These are phyloP conservation scores for Phytopythium kandeliae DNA, from an alignment of 352 stramenopile genomes.

Conservation along the genomic window DNA sequence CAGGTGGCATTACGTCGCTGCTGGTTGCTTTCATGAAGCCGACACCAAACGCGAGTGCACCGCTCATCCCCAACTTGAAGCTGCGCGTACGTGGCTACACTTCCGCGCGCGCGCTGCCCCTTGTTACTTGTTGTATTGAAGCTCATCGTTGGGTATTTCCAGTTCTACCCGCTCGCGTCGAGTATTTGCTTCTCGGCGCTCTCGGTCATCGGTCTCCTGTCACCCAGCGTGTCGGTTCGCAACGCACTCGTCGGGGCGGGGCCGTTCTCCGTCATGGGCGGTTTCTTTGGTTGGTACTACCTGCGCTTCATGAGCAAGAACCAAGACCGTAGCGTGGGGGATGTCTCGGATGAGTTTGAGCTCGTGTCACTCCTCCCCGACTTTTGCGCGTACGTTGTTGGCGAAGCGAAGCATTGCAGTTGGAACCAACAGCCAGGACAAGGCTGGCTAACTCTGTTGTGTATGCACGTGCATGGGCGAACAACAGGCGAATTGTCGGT, in stretches of 20 bases:
- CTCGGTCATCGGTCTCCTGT: conserved; percentile 35
- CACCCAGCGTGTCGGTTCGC: conserved; percentile 29
- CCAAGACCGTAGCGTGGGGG: conserved; percentile 53
- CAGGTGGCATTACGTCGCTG: conserved; percentile 68
- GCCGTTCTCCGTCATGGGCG: conserved; percentile 65
- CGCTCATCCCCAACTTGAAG: conserved; percentile 49
- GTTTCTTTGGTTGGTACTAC: conserved; percentile 84
- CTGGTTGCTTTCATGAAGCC: conserved; percentile 81
- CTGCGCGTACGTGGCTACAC: conserved; percentile 40
- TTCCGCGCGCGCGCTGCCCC: not conserved
- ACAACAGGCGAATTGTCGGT: conserved; percentile 43
- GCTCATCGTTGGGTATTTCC: not conserved
- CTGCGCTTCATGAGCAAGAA: conserved; percentile 84
- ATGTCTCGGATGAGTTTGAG: conserved; percentile 76
- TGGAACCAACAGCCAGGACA: no score
- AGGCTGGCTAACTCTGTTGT: conserved; percentile 6
- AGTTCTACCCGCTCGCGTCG: conserved; percentile 71
- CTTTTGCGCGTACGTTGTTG: conserved; percentile 49
- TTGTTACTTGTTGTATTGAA: not conserved
- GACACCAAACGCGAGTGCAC: conserved; percentile 44
- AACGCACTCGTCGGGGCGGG: conserved; percentile 56
- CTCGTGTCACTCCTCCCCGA: conserved; percentile 67
- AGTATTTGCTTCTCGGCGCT: conserved; percentile 44
- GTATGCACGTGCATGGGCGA: conserved; percentile 3
- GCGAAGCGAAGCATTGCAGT: no score